These are phyloP conservation scores for Leishmania arabica DNA, from an alignment of 208 protist genomes.

Conservation along the genomic window DNA sequence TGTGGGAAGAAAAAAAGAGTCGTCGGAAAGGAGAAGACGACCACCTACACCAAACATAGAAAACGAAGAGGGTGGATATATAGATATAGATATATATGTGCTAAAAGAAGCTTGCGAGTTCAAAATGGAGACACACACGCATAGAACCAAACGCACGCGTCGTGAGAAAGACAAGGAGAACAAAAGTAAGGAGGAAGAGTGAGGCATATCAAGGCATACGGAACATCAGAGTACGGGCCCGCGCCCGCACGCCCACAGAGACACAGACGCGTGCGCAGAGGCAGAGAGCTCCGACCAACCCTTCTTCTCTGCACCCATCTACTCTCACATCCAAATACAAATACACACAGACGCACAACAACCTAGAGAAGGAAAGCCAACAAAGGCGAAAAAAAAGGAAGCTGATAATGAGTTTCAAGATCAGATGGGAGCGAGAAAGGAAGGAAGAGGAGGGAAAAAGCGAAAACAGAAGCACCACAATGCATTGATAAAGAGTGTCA, in stretches of 20 bases:
- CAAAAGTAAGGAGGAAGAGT: neutral
- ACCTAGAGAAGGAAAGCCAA: neutral
- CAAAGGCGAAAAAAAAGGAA: neutral
- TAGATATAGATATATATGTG: neutral
- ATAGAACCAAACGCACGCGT: neutral
- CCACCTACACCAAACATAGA: neutral
- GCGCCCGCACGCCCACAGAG: neutral
- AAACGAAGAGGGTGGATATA: neutral
- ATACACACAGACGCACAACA: neutral
- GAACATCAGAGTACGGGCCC: neutral
- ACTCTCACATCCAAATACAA: neutral
- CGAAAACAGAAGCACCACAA: conserved; percentile 1
- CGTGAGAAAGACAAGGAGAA: neutral
- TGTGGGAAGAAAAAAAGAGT: neutral
- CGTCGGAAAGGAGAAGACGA: neutral
- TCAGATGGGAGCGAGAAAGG: neutral
- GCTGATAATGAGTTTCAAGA: neutral
- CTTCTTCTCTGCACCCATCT: neutral
- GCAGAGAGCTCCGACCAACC: neutral
- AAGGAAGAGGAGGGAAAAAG: neutral
- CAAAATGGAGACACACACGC: neutral
- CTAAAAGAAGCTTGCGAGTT: neutral
- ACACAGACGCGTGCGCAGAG: neutral
- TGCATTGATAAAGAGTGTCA: neutral
- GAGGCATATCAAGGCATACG: neutral